Conservation (phyloP, 108 stramenopile genomes). For the Cyclotella choctawhatcheeana region DNA sequence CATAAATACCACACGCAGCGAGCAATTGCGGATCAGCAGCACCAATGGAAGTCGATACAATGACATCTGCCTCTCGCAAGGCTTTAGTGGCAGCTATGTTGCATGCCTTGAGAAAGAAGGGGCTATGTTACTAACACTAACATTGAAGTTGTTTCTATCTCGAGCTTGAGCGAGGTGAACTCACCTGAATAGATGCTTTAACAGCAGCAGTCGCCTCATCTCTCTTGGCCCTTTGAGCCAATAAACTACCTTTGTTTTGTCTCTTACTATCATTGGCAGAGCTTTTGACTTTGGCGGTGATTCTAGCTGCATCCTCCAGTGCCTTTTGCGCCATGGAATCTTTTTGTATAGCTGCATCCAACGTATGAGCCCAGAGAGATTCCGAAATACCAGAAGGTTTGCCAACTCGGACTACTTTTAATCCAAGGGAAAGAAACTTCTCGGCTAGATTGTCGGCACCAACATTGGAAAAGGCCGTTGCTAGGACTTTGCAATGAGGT, state of each 20-base stretch:
- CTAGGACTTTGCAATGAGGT: constrained; percentile 78
- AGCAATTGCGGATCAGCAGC: constrained; percentile 94
- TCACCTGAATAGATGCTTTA: constrained; percentile 71
- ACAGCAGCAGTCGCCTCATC: constrained; percentile 87
- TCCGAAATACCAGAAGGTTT: constrained; percentile 81
- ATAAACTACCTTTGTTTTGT: constrained; percentile 38
- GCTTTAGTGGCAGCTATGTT: constrained; percentile 84
- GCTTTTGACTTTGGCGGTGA: constrained; percentile 62
- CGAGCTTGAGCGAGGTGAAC: too few relatives aligned
- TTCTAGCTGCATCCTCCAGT: constrained; percentile 62
- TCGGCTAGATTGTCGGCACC: constrained; percentile 91
- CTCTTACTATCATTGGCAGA: constrained; percentile 32
- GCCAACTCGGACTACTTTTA: constrained; percentile 89
- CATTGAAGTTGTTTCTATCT: too few relatives aligned
- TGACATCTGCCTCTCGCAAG: constrained; percentile 95
- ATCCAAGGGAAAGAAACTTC: constrained; percentile 61
- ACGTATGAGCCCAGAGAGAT: constrained; percentile 70
- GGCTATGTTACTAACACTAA: too few relatives aligned
- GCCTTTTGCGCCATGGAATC: constrained; percentile 80
- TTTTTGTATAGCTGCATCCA: constrained; percentile 79
- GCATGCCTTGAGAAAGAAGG: constrained; percentile 44
- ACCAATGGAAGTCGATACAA: constrained; percentile 95
- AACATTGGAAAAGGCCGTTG: constrained; percentile 86
- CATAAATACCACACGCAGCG: constrained; percentile 84
- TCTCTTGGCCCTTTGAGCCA: constrained; percentile 60